Evolutionary conservation across 306 rosid species (phyloP), one percentile per base, ranked within the genome.

Genomic region (Potentilla sterilis): DNA sequence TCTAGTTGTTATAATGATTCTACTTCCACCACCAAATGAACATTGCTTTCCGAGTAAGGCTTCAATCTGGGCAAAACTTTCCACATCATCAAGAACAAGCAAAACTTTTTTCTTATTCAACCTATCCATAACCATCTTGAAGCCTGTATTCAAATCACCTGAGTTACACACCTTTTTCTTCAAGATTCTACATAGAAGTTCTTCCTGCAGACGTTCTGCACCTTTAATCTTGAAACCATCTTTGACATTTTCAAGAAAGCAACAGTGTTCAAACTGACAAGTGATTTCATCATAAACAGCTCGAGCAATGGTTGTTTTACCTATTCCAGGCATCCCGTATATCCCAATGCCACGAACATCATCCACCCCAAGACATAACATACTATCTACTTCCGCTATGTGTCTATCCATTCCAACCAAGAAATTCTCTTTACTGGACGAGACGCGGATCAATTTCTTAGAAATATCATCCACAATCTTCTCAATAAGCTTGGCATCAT

Each of bases 241-340:
- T 52, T 75, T 61, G 10, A 70, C 81, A 59, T 70, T 78, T 13
- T n/a, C 71, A 21, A 78, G 70, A 22, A 59, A 71, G 76, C 51
- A 70, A 14, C n/a, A 32, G 37, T 15, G 42, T 35, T 78, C 66
- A 47, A 70, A 78, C 16, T 37, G 54, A 22, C 7, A 41, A 37
- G 18, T 19, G 57, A 59, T 14, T n/a, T 32, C 21, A 21, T 47
- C 19, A 22, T 32, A 69, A 44, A 61, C 19, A 3, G 38, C 52
- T 10, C 22, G 4, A 0, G 76, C 76, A 21, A 77, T 47, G 14
- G 76, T 78, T 32, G 69, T 67, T 40, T 77, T 67, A 1, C 80
- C 80, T 4, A 77, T 43, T 5, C 80, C 75, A 11, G 47, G 44
- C 67, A 57, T 57, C 4, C 80, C 80, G 32, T 19, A 68, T 15